Evolutionary conservation across 495 filamentous ascomycete genomes (phyloP), one percentile per base, ranked within the genome.

Genomic region (Ramalina intermedia): DNA sequence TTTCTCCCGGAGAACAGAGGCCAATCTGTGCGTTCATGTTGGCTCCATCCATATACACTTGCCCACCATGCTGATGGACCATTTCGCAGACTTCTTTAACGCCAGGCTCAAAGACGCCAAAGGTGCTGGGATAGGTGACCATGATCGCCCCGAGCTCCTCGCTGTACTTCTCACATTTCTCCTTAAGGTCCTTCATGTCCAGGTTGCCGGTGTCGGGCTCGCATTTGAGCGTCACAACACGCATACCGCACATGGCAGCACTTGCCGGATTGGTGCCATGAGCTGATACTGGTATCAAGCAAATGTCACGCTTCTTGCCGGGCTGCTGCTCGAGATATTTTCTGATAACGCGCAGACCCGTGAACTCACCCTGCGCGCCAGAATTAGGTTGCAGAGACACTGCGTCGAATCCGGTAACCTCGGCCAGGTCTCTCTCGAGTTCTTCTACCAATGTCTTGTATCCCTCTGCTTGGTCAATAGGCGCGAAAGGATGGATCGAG

Each of bases 11-110:
- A 0, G 88, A 94, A 72, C 91, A 96, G 9, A 98, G 78, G 1
- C 91, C 91, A 52, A 98, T 95, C 64, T 98, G 91, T 20, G 91
- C 91, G 59, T 96, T 98, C 87, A 98, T 90, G 67, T 98, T 98
- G 46, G 91, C 91, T 47, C 91, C 91, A 65, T 98, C 91, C 91
- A 98, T 96, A 69, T 96, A 98, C 23, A 98, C 91, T 61, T 94
- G 87, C 16, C 91, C 91, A 42, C 93, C 93, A 58, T 91, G 70
- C 52, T 80, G 58, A 65, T 98, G 93, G 6, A 98, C 87, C 35
- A 93, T 70, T 37, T 84, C 69, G 61, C 87, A 94, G 13, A 80
- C 91, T 58, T 84, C 74, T 71, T 87, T 94, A 63, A 94, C 76
- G 55, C 81, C 72, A 6, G 93, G 90, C 69, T 98, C 91, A 60